Base-by-base conservation (phyloP, 371 early-diverging fungal genomes). In the Mortierella sp. region DNA sequence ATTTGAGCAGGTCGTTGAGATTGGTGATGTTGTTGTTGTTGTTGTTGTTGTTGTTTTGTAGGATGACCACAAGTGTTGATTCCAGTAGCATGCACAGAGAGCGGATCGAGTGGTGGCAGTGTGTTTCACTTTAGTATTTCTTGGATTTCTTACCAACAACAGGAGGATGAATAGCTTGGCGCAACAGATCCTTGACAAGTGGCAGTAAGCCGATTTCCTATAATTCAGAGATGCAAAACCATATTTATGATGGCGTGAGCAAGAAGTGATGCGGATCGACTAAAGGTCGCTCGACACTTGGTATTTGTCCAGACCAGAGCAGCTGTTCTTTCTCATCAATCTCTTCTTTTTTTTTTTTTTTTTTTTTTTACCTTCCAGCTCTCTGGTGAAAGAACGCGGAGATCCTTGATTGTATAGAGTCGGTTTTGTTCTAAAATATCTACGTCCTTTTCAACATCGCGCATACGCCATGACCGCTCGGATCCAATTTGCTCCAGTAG, bases 401-500 rank as follows among this genome's bases (percentile, higher is more conserved):
- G 74, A 61, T 90, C 90, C 23, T 83, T 84, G 29, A 89, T 84
- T 60, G 84, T 85, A 62, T 86, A 85, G 5, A 90, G 56, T 18
- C 90, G 82, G 82, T 90, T 87, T 16, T 70, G 60, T 19, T 86
- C 86, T 62, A 90, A 63, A 30, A 87, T 74, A 21, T 74, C 71
- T 50, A 87, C 81, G 58, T 90, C 90, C 37, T 67, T 72, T 21
- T 86, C 81, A 16, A 90, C 82, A 73, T 90, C 87, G n/a, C 84
- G 80, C 47, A 84, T 73, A 14, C 84, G 83, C 90, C 90, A 90
- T 18, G 86, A 85, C 25, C 85, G 81, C 62, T 89, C 90, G 57
- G 83, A 64, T 48, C 89, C 88, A 45, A 90, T 87, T 63, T 86
- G 89, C 59, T 89, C 88, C 64, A 90, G 60, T n/a, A 90, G 56